Base-by-base conservation (phyloP, 495 filamentous ascomycete genomes). In the Evernia prunastri region DNA sequence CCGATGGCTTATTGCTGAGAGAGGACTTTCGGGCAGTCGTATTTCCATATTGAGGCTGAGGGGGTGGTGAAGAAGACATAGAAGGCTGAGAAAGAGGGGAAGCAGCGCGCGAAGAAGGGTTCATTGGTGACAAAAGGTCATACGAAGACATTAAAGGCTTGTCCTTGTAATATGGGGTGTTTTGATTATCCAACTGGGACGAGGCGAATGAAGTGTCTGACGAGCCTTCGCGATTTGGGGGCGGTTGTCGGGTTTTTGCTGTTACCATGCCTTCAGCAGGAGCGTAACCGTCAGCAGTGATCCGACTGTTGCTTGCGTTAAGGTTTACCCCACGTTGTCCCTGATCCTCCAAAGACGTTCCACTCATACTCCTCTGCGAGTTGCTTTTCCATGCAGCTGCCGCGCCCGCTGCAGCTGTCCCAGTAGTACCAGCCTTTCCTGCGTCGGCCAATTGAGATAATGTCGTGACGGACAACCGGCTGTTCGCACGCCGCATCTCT, bases 391-490 rank as follows among this genome's bases (percentile, higher is more conserved):
- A 73, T 33, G 79, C 75, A 39, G 78, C 69, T 23, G 73, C 71
- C 53, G 79, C 72, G 66, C 74, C 76, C 51, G 78, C 74, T 15
- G 68, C 64, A 39, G 78, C 76, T 43, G 56, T 62, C 57, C 68
- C 71, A 17, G 63, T 65, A 45, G 72, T 68, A 6, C 73, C 73
- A 58, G 83, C 69, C 25, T 79, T 82, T 20, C 83, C 84, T 45
- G 87, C 87, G 47, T 84, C 86, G 37, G 82, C 82, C 58, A 97
- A 71, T 69, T 96, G 90, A 3, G 85, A 80, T 12, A 97, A 79
- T 20, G 92, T 97, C 7, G 84, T 86, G 62, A 84, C 79, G 29
- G 92, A 96, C 74, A 97, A 84, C 15, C 90, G 84, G 66, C 86
- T 90, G 61, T 88, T 92, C 60, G 87, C 88, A 62, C 84, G 82